These are phyloP conservation scores for Scenedesmus sp. DNA, from an alignment of 163 green algal genomes.

Conservation along the genomic window DNA sequence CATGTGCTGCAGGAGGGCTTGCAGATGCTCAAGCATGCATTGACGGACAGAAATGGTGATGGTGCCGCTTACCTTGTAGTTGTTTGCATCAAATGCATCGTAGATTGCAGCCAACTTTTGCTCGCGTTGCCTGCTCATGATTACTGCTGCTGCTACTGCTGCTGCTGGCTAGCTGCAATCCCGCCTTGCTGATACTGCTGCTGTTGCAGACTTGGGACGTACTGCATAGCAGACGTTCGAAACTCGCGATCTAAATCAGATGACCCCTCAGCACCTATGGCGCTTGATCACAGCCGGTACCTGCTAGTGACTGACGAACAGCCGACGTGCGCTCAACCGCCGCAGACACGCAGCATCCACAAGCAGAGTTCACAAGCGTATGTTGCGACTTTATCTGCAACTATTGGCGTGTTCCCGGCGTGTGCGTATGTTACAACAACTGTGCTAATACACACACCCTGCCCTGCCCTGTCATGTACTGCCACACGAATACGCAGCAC, in stretches of 20 bases:
- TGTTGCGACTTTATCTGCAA: no score
- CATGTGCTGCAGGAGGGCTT: background rate
- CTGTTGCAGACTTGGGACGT: background rate
- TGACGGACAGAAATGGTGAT: background rate
- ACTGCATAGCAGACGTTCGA: background rate
- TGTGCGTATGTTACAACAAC: background rate
- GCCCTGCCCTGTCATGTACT: background rate
- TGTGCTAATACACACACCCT: constrained; percentile 2
- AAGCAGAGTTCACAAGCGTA: no score
- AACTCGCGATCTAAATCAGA: background rate
- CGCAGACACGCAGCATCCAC: no score
- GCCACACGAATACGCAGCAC: constrained; percentile 37
- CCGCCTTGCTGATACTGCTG: background rate
- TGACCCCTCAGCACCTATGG: background rate
- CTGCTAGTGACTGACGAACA: no score
- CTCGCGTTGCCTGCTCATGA: constrained; percentile 56
- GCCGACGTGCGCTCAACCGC: no score
- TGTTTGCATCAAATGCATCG: constrained; percentile 85
- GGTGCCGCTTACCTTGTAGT: constrained; percentile 77
- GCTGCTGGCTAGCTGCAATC: background rate
- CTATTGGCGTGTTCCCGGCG: no score
- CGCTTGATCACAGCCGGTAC: background rate
- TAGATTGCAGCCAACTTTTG: constrained; percentile 84
- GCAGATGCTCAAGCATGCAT: background rate
- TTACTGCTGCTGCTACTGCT: background rate